Base-by-base conservation (phyloP, 1,284 basidiomycete species). In the Grifola frondosa region DNA sequence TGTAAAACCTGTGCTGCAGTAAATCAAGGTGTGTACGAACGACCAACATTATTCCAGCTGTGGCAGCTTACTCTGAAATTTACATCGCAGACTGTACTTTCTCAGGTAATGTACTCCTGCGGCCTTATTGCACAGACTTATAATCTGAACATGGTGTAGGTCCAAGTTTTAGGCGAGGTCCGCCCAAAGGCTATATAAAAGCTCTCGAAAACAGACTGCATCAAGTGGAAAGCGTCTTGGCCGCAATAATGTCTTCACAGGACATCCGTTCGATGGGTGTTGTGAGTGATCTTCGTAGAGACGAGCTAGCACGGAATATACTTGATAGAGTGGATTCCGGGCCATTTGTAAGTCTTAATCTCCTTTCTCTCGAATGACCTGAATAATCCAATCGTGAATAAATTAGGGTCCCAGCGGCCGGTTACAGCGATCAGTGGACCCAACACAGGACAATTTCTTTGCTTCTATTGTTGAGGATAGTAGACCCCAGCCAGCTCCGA, bases 101-200 rank as follows among this genome's bases (percentile, higher is more conserved):
- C 63, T 72, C 88, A 59, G 87, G 85, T 85, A 60, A 9, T 19
- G n/a, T 13, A 34, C 9, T 24, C 31, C 12, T 29, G 5, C 13
- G n/a, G n/a, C 22, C 25, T 22, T 19, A 36, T 30, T 20, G 41
- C 32, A 34, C 24, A 1, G 46, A 33, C 34, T 37, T 19, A 40
- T 30, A 21, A 36, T 15, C 4, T n/a, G n/a, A 17, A 15, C 24
- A 6, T 13, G 34, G 16, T 21, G 5, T 42, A 88, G 86, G 87
- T 24, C 85, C 88, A 0, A 88, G 79, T 56, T 86, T 86, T 59
- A 88, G 91, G 58, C 78, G 87, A 23, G 86, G 87, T 12, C 89
- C 90, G 10, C 89, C 90, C 6, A 91, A 90, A 61, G 91, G 91
- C 20, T 94, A 93, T 61, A 91, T 93, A 42, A 85, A 90, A 60